phyloP scores from a whole-genome alignment of 2,329 filamentous ascomycete genomes.

The Arthrobotrys musiformis region DNA sequence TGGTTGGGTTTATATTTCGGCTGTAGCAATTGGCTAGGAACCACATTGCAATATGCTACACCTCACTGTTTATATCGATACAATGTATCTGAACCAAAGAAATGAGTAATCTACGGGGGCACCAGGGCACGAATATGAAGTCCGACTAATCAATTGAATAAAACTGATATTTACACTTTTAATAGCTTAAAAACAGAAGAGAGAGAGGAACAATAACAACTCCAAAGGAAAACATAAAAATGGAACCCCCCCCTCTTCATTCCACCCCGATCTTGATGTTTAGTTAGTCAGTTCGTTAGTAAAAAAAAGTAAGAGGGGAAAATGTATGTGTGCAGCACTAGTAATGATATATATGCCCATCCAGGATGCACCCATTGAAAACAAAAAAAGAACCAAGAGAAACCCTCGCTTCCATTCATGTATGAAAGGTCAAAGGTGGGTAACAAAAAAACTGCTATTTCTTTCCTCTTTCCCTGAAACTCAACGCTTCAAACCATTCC shows the following conservation, averaged over 20 bases:
- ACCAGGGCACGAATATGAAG: not conserved
- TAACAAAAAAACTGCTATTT: not conserved
- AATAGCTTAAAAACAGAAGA: constrained; percentile 8
- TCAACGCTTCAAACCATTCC: not conserved
- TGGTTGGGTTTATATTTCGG: no score
- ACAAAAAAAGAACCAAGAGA: not conserved
- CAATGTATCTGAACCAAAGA: no score
- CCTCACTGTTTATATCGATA: no score
- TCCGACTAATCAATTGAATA: not conserved
- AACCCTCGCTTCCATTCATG: not conserved
- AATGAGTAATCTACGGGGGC: not conserved
- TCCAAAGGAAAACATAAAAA: constrained; percentile 38
- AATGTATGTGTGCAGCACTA: not conserved
- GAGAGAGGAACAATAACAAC: constrained; percentile 1
- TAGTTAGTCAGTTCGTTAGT: not conserved
- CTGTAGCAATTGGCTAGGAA: no score
- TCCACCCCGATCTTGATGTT: not conserved
- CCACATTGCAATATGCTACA: no score
- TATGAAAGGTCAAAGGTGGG: not conserved
- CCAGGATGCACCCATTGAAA: not conserved
- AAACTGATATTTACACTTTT: constrained; percentile 55
- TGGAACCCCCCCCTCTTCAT: not conserved
- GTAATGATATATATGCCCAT: constrained; percentile 18
- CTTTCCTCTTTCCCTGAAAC: not conserved
- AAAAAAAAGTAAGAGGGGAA: no score